Conservation (phyloP, 202 grass and related monocot genomes). For the Carex sylvatica region DNA sequence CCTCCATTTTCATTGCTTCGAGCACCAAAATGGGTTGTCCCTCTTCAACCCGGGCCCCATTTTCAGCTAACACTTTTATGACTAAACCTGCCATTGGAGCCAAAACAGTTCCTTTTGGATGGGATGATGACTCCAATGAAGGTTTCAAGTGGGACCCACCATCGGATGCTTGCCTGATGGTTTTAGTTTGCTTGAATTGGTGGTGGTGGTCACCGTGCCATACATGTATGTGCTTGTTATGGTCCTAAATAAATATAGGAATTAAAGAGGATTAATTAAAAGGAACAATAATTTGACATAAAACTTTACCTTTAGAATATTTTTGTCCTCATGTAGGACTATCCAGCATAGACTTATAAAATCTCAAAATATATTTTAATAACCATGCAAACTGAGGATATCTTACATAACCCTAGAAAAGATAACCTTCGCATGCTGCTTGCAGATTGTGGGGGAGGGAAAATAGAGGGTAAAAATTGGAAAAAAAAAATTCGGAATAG, state of each 20-base stretch:
- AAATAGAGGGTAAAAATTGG: not conserved
- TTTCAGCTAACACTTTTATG: conserved; percentile 72
- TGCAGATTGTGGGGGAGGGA: not conserved
- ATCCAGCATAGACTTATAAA: not conserved
- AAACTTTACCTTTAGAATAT: conserved; percentile 16
- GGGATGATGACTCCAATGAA: conserved; percentile 48
- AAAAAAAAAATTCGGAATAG: not conserved
- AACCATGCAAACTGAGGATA: not conserved
- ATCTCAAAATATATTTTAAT: not conserved
- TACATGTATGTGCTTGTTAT: conserved; percentile 68
- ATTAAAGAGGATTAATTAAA: not conserved
- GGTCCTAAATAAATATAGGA: conserved; percentile 44
- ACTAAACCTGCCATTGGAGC: conserved; percentile 95
- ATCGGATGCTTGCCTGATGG: conserved; percentile 40
- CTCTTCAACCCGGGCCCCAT: conserved; percentile 61
- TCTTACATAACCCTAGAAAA: not conserved
- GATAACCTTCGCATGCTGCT: not conserved
- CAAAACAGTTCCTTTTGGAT: conserved; percentile 81
- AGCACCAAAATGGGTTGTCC: conserved; percentile 86
- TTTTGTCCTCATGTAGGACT: not conserved
- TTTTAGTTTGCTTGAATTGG: conserved; percentile 69
- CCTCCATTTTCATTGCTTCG: conserved; percentile 99
- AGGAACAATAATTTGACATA: conserved; percentile 5
- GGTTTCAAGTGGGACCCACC: conserved; percentile 49
- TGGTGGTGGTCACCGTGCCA: conserved; percentile 89